These are phyloP conservation scores for Lachancea mirantina DNA, from an alignment of 805 yeast genomes.

Conservation along the genomic window DNA sequence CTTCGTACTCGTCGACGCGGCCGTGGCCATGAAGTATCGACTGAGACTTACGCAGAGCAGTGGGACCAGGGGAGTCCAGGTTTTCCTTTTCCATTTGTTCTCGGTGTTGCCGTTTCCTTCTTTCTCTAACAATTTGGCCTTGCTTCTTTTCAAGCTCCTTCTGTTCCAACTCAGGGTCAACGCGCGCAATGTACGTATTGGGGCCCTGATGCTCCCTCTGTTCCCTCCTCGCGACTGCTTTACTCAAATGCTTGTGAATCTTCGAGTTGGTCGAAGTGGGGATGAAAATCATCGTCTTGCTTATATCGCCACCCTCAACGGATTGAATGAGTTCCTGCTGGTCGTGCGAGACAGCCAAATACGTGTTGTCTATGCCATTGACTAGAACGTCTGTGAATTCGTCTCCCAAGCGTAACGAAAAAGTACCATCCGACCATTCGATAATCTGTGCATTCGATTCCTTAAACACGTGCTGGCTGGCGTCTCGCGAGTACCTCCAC, in stretches of 20 bases:
- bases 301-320: slow-evolving; percentile 58
- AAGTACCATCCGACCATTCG: slow-evolving; percentile 90
- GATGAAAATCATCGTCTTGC: slow-evolving; percentile 61
- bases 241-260: slow-evolving; percentile 74
- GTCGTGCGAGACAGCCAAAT: slow-evolving; percentile 64
- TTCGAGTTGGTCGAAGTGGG: slow-evolving; percentile 88
- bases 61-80: slow-evolving; percentile 38
- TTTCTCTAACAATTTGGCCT: slow-evolving; percentile 55
- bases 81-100: slow-evolving; percentile 51
- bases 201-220: slow-evolving; percentile 32
- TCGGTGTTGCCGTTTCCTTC: slow-evolving; percentile 53
- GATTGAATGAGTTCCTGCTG: slow-evolving; percentile 56
- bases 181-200: slow-evolving; percentile 35
- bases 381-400: slow-evolving; percentile 77
- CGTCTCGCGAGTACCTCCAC: slow-evolving; percentile 84
- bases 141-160: slow-evolving; percentile 61
- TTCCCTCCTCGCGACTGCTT: slow-evolving; percentile 45
- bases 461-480: slow-evolving; percentile 62
- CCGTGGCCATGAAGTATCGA: slow-evolving; percentile 9
- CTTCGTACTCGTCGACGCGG: slow-evolving; percentile 28
- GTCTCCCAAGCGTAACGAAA: slow-evolving; percentile 77
- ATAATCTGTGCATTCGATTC: slow-evolving; percentile 86
- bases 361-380: slow-evolving; percentile 60
- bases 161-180: slow-evolving; percentile 67
- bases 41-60: slow-evolving; percentile 4